Percentiles rank a stretch among this genome's conserved stretches.
phyloP scores from a whole-genome alignment of 2,329 filamentous ascomycete genomes.

The Phialophora macrospora region DNA sequence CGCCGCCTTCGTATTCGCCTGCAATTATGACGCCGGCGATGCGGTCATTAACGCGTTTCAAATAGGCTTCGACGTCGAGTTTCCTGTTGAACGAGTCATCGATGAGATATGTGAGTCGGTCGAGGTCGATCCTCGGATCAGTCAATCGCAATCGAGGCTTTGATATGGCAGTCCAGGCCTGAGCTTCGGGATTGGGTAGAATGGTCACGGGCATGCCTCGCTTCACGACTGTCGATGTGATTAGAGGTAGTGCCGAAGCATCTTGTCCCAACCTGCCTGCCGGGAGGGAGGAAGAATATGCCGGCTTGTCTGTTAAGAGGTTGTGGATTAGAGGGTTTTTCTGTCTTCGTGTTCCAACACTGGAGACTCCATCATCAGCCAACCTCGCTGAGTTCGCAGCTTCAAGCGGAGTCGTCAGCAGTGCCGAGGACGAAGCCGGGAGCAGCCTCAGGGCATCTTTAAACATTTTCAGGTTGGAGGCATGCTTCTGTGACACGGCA shows the following conservation, averaged over 20 bases:
- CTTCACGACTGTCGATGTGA: conserved; percentile 81
- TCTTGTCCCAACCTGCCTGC: conserved; percentile 61
- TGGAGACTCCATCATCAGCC: conserved; percentile 44
- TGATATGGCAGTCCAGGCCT: conserved; percentile 70
- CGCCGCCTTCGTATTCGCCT: conserved; percentile 94
- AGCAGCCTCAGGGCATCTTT: conserved; percentile 73
- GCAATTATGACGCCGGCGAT: conserved; percentile 93
- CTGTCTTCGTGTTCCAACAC: conserved; percentile 63
- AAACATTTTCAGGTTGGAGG: conserved; percentile 64
- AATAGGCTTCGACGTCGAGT: conserved; percentile 81
- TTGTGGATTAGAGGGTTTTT: conserved; percentile 94
- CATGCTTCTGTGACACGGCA: conserved; percentile 37
- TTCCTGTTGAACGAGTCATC: conserved; percentile 90
- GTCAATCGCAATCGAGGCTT: conserved; percentile 71
- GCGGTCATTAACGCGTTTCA: conserved; percentile 76
- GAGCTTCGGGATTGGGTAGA: conserved; percentile 70
- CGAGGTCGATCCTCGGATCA: conserved; percentile 80
- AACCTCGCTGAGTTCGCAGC: conserved; percentile 66
- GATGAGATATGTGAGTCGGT: conserved; percentile 81
- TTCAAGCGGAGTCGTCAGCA: conserved; percentile 85
- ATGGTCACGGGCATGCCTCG: conserved; percentile 87
- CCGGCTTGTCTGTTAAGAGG: conserved; percentile 90
- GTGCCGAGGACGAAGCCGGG: conserved; percentile 80
- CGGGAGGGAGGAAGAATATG: conserved; percentile 89
- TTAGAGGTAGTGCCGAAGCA: conserved; percentile 41